Base-by-base conservation (phyloP, 345 rosid species). In the Trapa incisa region DNA sequence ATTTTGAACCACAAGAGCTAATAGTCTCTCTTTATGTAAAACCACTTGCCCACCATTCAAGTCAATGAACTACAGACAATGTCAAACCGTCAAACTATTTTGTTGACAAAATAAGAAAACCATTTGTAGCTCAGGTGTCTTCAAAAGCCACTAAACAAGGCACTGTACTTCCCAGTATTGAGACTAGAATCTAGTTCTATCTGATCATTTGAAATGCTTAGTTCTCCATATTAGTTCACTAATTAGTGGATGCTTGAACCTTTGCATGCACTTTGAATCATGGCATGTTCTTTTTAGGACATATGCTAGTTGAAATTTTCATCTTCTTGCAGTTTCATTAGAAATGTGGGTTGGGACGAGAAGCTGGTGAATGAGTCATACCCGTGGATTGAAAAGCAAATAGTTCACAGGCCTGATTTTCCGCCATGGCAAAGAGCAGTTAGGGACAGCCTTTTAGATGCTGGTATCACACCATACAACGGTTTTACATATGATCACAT, bases 401-500 rank as follows among this genome's bases (percentile, higher is more conserved):
- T 95, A 33, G 96, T 87, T 39, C 87, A 87, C 69, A 77, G 74
- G 72, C 99, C 99, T 0, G 77, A 78, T 68, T 72, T 80, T 60
- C 82, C 81, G 35, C 68, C 81, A 9, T 95, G 99, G 99, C 99
- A 95, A 65, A 77, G 66, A 58, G 92, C 78, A 29, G 9, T 95
- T 1, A 85, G 80, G 73, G 93, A 95, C 66, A 71, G 99, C 71
- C 91, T 95, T 52, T 62, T 95, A 73, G 96, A 87, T 65, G 79
- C 77, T 66, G 99, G 96, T 50, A 82, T 95, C 36, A 78, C 86
- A 54, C 99, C 99, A 66, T 91, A 78, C 72, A 91, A 95, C 74
- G 99, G 99, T 10, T 87, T 84, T 77, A 94, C 97, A 16, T 95
- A 84, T 61, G 96, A 95, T 47, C 99, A 95, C 67, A 61, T 89